A percentile compares a stretch with the other conserved stretches of the same genome.
phyloP scores from a whole-genome alignment of 768 basidiomycete species.

The Phaeotremella skinneri region DNA sequence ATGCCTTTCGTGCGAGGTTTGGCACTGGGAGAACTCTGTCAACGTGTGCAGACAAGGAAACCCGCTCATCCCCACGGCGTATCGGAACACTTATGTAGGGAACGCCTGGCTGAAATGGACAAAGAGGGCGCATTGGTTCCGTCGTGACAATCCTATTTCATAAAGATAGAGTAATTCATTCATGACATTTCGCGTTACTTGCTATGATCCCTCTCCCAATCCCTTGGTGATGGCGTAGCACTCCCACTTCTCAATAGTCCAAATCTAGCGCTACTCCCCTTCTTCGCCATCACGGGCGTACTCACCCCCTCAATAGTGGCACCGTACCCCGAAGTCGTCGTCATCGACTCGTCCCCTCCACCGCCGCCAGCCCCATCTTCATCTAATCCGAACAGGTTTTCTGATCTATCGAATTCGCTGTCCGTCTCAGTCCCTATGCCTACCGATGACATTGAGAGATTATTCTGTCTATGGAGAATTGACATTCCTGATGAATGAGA shows the following conservation, averaged over 20 bases:
- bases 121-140: no score
- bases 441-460: constrained; percentile 11
- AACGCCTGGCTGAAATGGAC: no score
- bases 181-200: no score
- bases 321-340: not conserved
- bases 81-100: no score
- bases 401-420: constrained; percentile 8
- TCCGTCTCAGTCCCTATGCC: constrained; percentile 11
- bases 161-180: no score
- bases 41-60: no score
- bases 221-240: not conserved
- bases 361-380: constrained; percentile 3
- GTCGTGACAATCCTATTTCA: no score
- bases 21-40: no score
- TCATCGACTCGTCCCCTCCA: not conserved
- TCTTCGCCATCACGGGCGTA: constrained; percentile 29
- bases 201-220: not conserved
- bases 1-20: no score
- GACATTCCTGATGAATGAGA: not conserved
- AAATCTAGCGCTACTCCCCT: not conserved
- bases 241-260: not conserved
- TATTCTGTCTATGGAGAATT: not conserved
- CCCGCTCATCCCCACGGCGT: no score
- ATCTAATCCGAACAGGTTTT: constrained; percentile 18
- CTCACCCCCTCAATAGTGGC: constrained; percentile 23